These are phyloP conservation scores for Sporothrix luriei DNA, from an alignment of 2,329 filamentous ascomycete genomes.

Conservation along the genomic window DNA sequence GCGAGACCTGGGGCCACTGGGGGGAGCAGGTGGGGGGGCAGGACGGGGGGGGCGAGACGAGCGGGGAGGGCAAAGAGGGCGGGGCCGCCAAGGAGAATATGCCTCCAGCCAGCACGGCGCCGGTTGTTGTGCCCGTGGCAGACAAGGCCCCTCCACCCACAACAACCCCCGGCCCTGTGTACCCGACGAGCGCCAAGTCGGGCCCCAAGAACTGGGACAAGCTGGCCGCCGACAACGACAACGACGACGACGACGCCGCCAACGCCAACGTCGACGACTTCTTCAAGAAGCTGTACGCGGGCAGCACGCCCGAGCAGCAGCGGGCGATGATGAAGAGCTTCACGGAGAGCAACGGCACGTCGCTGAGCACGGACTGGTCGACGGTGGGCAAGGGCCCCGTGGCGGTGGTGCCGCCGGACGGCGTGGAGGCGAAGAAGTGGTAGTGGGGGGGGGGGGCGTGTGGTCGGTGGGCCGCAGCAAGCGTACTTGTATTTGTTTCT, in stretches of 20 bases:
- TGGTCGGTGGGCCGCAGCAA: too few species aligned
- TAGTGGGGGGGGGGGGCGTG: not conserved
- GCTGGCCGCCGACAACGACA: conserved; percentile 53
- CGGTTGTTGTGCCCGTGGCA: not conserved
- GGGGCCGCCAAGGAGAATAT: not conserved
- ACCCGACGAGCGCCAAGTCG: conserved; percentile 81
- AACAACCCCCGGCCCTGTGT: conserved; percentile 46
- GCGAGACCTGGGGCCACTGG: conserved; percentile 42
- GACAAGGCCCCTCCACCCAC: not conserved
- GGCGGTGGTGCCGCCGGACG: conserved; percentile 72
- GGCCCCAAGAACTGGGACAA: conserved; percentile 95
- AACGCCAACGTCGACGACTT: conserved; percentile 72
- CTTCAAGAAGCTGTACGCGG: conserved; percentile 87
- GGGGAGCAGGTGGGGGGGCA: conserved; percentile 36
- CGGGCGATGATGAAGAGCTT: conserved; percentile 99
- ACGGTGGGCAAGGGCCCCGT: conserved; percentile 75
- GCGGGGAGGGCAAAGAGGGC: conserved; percentile 35
- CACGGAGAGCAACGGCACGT: conserved; percentile 88
- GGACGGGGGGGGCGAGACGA: conserved; percentile 29
- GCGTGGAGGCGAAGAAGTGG: conserved; percentile 77
- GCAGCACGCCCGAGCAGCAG: conserved; percentile 74
- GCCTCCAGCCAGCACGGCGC: not conserved
- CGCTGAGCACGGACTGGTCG: conserved; percentile 87
- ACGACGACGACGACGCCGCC: conserved; percentile 59
- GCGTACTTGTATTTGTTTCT: not conserved